phyloP scores from a whole-genome alignment of 768 basidiomycete genomes.

The Tubosaeta sp. region DNA sequence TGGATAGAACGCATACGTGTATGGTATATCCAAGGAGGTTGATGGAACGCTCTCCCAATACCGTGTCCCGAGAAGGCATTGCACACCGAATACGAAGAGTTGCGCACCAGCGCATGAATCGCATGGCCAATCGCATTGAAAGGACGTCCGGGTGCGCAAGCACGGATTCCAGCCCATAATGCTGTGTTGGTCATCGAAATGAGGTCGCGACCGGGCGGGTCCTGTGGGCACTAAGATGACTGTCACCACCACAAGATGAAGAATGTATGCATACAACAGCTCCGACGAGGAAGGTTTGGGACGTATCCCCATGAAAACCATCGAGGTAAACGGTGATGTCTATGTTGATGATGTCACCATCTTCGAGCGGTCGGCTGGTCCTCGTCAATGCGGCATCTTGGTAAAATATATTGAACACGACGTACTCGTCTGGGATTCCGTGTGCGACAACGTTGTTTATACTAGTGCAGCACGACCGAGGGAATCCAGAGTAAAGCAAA shows the following conservation, averaged over 20 bases:
- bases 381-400: neutral
- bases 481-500: slow-evolving; percentile 59
- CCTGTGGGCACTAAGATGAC: slow-evolving; percentile 39
- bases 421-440: slow-evolving; percentile 88
- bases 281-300: slow-evolving; percentile 78
- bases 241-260: neutral
- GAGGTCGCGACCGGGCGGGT: slow-evolving; percentile 63
- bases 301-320: slow-evolving; percentile 89
- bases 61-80: slow-evolving; percentile 81
- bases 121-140: slow-evolving; percentile 69
- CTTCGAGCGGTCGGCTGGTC: slow-evolving; percentile 67
- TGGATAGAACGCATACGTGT: slow-evolving; percentile 42
- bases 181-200: slow-evolving; percentile 60
- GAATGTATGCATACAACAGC: slow-evolving; percentile 49
- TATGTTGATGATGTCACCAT: slow-evolving; percentile 85
- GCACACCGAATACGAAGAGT: slow-evolving; percentile 53
- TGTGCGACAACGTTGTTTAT: slow-evolving; percentile 86
- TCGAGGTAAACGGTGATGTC: slow-evolving; percentile 84
- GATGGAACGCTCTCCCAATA: slow-evolving; percentile 78
- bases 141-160: slow-evolving; percentile 67
- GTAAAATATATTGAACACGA: slow-evolving; percentile 1
- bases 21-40: slow-evolving; percentile 80
- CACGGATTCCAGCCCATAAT: slow-evolving; percentile 62
- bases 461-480: slow-evolving; percentile 55
- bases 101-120: slow-evolving; percentile 51